Base-by-base conservation (phyloP, 1,284 basidiomycete species). In the Apiotrichum domesticum region DNA sequence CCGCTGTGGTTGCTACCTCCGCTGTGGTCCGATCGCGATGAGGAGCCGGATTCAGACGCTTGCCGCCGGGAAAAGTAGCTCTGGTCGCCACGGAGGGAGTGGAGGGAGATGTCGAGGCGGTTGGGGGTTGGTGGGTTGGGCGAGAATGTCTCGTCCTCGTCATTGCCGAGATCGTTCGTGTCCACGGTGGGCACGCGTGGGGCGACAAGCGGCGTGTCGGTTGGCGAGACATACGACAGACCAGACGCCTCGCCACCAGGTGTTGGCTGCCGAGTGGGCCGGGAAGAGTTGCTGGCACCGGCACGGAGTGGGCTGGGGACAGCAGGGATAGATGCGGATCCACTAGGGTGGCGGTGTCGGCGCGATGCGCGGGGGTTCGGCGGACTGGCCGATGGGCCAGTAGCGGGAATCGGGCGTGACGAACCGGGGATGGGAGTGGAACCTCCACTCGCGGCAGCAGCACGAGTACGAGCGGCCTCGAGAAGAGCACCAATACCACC, bases 51-150 rank as follows among this genome's bases (percentile, higher is more conserved):
- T 10, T 44, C 44, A 9, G 39, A 35, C 46, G 46, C 53, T 11
- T 48, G 34, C 4, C 66, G 52, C 13, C 63, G 64, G 13, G 66
- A 66, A 55, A 76, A 77, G 56, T 73, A 74, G 48, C 64, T 65
- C 51, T 63, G 55, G 21, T 60, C 55, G 34, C 57, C 63, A 6
- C 69, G 62, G 1, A 77, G 59, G 3, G 72, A 72, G 45, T 80
- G 79, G 45, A 82, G 65, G 11, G 78, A 79, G 48, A 82, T 81
- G 58, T 82, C 81, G 5, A 81, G 69, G 32, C 78, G 64, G 55
- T 80, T 79, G 0, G 81, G 81, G 33, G 81, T 82, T 0, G 81
- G 81, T 11, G 81, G 81, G 62, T 82, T 82, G 57, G 79, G 78
- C 10, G 57, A 55, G 10, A 51, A 46, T 8, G 47, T 45, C 14